Evolutionary conservation across 2,329 filamentous ascomycete species (phyloP).

Genomic region (Chaetomium sp.): DNA sequence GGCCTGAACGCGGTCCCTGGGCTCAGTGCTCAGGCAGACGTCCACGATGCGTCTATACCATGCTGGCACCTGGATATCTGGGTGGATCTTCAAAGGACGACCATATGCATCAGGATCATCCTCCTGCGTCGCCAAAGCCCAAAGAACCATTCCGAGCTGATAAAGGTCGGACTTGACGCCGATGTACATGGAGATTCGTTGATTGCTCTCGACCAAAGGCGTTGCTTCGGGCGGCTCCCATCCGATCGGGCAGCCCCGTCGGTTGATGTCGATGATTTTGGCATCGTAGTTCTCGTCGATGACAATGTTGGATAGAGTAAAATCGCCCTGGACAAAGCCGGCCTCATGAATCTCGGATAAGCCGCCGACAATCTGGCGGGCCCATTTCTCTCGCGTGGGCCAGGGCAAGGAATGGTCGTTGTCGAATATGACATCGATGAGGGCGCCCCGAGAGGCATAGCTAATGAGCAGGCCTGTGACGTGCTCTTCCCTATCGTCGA

Average conservation of each 20-base stretch:
- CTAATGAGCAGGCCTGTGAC: conserved; percentile 90
- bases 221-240: conserved; percentile 96
- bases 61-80: conserved; percentile 66
- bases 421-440: conserved; percentile 91
- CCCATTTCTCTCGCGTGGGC: conserved; percentile 80
- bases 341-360: conserved; percentile 92
- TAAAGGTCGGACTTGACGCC: conserved; percentile 96
- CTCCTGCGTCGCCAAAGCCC: conserved; percentile 82
- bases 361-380: conserved; percentile 84
- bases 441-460: conserved; percentile 81
- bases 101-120: conserved; percentile 85
- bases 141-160: conserved; percentile 95
- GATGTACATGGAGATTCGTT: conserved; percentile 95
- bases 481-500: conserved; percentile 71
- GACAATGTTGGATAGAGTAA: conserved; percentile 96
- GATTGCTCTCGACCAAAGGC: conserved; percentile 80
- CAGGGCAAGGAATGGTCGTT: conserved; percentile 65
- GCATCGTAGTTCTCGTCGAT: conserved; percentile 82
- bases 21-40: conserved; percentile 74
- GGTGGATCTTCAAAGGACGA: conserved; percentile 65
- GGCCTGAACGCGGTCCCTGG: conserved; percentile 72
- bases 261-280: conserved; percentile 98
- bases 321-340: conserved; percentile 96
- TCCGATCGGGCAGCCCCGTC: conserved; percentile 92
- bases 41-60: conserved; percentile 79